These are phyloP conservation scores for Geopyxis carbonaria DNA, from an alignment of 495 filamentous ascomycete genomes.

Conservation along the genomic window DNA sequence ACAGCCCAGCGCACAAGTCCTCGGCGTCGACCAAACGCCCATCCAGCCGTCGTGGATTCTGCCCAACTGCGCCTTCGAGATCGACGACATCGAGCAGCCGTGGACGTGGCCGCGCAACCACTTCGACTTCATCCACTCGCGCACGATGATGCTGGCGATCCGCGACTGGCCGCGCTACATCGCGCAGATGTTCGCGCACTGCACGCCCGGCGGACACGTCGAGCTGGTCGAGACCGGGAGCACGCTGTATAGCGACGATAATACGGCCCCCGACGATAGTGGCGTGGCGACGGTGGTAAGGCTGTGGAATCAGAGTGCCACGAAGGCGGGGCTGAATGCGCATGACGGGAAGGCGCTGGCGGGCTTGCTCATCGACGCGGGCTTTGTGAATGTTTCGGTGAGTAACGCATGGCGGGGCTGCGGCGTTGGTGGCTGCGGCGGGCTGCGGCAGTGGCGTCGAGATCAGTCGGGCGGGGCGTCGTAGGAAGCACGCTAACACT, in stretches of 20 bases:
- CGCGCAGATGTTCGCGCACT: slow-evolving; percentile 1
- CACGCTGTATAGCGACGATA: slow-evolving; percentile 2
- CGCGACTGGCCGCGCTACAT: slow-evolving; percentile 1
- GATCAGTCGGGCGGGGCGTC: too few species aligned
- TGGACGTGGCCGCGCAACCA: slow-evolving; percentile 32
- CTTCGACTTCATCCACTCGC: slow-evolving; percentile 9
- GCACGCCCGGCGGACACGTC: slow-evolving; percentile 7
- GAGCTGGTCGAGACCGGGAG: slow-evolving; percentile 2
- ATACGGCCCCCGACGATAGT: background rate
- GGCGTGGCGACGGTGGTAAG: background rate
- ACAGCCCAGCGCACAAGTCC: too few species aligned
- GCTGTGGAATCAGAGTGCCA: background rate
- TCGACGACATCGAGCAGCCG: slow-evolving; percentile 37
- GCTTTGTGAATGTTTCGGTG: background rate
- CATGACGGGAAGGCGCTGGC: background rate
- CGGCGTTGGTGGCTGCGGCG: too few species aligned
- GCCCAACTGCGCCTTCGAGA: slow-evolving; percentile 39
- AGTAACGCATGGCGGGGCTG: too few species aligned
- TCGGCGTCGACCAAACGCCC: too few species aligned
- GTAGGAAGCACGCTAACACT: too few species aligned
- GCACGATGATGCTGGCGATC: slow-evolving; percentile 5
- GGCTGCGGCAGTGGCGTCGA: too few species aligned
- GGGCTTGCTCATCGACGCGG: background rate
- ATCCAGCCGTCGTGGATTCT: slow-evolving; percentile 4
- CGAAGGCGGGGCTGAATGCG: background rate